These are phyloP conservation scores for Calycina herbarum DNA, from an alignment of 2,329 filamentous ascomycete species.

Conservation along the genomic window DNA sequence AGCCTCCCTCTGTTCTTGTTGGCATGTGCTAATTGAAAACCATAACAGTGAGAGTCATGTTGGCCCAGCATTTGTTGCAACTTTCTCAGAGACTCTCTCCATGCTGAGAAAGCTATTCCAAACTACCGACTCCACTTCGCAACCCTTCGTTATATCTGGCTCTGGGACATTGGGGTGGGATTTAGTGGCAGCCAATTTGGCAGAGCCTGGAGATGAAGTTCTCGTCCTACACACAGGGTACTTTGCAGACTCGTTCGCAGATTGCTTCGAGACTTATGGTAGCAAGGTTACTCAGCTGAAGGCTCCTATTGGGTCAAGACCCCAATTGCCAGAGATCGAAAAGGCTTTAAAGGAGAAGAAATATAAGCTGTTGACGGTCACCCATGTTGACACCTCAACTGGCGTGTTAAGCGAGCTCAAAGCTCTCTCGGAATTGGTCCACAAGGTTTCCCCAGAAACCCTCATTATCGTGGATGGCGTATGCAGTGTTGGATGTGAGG, in stretches of 20 bases:
- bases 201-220: conserved; percentile 85
- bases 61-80: conserved; percentile 81
- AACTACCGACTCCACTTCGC: conserved; percentile 75
- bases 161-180: conserved; percentile 98
- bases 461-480: conserved; percentile 93
- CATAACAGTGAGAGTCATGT: conserved; percentile 83
- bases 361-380: conserved; percentile 93
- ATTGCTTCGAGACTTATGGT: conserved; percentile 90
- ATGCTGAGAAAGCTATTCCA: conserved; percentile 94
- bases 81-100: conserved; percentile 85
- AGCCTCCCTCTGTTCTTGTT: not conserved
- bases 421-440: conserved; percentile 77
- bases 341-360: conserved; percentile 83
- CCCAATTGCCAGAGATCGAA: conserved; percentile 85
- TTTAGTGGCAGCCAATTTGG: conserved; percentile 87
- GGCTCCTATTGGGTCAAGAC: conserved; percentile 83
- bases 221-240: conserved; percentile 95
- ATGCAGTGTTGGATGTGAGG: conserved; percentile 93
- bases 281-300: conserved; percentile 87
- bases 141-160: conserved; percentile 91
- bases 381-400: conserved; percentile 96
- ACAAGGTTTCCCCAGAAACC: conserved; percentile 85
- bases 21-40: not conserved
- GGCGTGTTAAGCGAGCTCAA: conserved; percentile 92
- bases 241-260: conserved; percentile 92